These are phyloP conservation scores for Trichoderma harzianum DNA, from an alignment of 2,329 filamentous ascomycete species.

Conservation along the genomic window DNA sequence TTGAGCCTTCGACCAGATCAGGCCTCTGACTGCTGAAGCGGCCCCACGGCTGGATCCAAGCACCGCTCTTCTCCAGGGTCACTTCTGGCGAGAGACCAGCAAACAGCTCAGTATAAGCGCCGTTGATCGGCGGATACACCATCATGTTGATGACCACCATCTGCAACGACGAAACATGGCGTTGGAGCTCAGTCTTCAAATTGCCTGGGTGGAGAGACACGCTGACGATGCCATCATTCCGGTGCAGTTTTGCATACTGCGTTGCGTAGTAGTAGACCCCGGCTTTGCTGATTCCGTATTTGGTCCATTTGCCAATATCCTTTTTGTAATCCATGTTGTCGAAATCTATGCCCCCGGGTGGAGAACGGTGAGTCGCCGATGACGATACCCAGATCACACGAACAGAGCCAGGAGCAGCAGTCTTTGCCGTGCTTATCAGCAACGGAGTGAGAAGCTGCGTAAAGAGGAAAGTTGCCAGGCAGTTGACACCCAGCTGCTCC, in stretches of 20 bases:
- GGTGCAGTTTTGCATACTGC: neutral
- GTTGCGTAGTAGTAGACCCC: neutral
- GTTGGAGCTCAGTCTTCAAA: neutral
- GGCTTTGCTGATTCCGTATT: neutral
- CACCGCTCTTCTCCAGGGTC: neutral
- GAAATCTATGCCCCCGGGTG: neutral
- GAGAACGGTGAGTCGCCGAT: neutral
- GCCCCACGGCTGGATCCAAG: neutral
- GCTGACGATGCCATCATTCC: neutral
- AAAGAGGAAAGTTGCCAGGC: neutral
- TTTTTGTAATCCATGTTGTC: neutral
- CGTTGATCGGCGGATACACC: neutral
- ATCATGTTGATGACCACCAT: neutral
- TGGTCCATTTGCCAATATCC: neutral
- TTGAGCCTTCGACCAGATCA: neutral
- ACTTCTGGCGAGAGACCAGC: neutral
- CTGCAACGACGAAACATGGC: neutral
- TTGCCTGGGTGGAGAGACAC: neutral
- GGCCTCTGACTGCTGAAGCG: neutral
- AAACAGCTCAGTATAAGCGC: neutral
- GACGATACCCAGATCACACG: neutral
- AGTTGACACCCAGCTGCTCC: neutral
- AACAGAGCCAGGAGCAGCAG: neutral
- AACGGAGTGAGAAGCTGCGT: neutral
- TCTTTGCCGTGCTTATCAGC: neutral